Base-by-base conservation (phyloP, 192 early-diverging fungal genomes). In the Glomus cerebriforme region DNA sequence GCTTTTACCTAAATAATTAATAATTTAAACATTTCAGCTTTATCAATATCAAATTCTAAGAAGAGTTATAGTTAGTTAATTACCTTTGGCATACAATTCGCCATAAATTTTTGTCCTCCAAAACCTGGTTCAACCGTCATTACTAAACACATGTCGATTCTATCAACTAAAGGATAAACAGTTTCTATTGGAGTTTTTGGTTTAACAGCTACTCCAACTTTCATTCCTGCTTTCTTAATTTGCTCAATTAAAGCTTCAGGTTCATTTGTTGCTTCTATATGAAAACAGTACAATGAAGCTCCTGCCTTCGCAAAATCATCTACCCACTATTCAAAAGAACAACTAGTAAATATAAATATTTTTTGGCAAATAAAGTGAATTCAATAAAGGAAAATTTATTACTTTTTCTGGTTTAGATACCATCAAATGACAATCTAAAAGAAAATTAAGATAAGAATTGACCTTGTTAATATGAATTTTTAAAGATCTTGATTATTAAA, bases 111-210 rank as follows among this genome's bases (percentile, higher is more conserved):
- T 86, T 98, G 97, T 45, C 97, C 97, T 54, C 97, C 97, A 82
- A 98, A 98, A 7, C 97, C 97, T 54, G 97, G 97, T 82, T 98
- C 96, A 26, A 97, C 97, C 0, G 97, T 98, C 97, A 98, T 98
- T 63, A 97, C 89, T 54, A 98, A 84, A 31, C 96, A 91, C 92
- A 96, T 93, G 68, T 98, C 97, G 47, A 92, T 90, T 76, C 89
- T 79, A 4, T 87, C 80, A 10, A 87, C 91, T 43, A 92, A 80
- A 17, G 84, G 79, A 60, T 88, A 87, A 22, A 91, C 83, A 0
- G 81, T 78, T 3, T 92, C 92, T 22, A 91, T 88, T 7, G 93
- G 87, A 6, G 97, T 99, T 43, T 88, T 89, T 17, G 97, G 97
- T 83, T 99, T 99, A 62, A 99, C 83, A 0, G 95, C 94, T 49